phyloP scores from a whole-genome alignment of 345 rosid genomes.

The Eucalyptus viminalis region DNA sequence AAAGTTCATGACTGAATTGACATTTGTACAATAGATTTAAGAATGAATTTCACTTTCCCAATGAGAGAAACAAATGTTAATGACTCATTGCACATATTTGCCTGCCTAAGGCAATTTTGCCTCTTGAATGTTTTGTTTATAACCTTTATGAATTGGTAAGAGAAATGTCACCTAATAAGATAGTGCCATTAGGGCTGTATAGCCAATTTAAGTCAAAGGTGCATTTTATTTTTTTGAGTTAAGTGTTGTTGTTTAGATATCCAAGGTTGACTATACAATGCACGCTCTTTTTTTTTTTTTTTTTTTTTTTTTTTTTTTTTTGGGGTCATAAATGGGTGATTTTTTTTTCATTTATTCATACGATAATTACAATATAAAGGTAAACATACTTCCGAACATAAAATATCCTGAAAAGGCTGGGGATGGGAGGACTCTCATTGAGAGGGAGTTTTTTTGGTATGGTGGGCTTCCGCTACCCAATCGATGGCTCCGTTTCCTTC shows the following conservation, averaged over 20 bases:
- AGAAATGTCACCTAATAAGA: neutral
- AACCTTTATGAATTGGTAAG: neutral
- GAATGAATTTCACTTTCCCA: neutral
- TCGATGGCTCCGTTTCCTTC: accelerated
- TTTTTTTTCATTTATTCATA: too few species aligned
- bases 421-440: too few species aligned
- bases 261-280: neutral
- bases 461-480: too few species aligned
- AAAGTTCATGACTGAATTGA: accelerated
- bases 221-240: neutral
- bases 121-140: neutral
- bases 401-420: accelerated
- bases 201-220: neutral
- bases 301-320: too few species aligned
- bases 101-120: neutral
- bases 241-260: neutral
- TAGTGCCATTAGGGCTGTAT: neutral
- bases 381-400: accelerated
- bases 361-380: accelerated
- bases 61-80: neutral
- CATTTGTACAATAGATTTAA: accelerated
- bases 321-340: accelerated
- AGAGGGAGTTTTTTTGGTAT: too few species aligned
- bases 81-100: neutral
- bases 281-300: too few species aligned